Evolutionary conservation across 306 rosid genomes (phyloP).

Genomic region (Acacia confusa): DNA sequence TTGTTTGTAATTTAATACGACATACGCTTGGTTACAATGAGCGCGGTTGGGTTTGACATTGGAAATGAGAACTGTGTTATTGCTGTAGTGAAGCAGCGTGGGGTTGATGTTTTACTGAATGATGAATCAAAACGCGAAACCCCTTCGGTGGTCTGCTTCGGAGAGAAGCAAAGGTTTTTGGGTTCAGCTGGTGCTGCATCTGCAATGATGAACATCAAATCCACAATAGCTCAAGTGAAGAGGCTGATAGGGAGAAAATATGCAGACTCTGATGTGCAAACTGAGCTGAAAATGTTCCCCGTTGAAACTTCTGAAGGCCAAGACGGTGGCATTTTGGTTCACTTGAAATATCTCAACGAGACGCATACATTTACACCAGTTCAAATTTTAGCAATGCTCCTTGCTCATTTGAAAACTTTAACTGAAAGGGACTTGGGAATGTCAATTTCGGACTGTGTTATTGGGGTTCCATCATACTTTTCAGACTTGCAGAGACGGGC

Average conservation of each 20-base stretch:
- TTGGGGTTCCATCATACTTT: constrained; percentile 87
- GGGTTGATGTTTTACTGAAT: constrained; percentile 85
- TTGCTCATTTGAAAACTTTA: constrained; percentile 77
- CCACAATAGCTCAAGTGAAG: constrained; percentile 89
- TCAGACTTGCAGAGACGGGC: constrained; percentile 82
- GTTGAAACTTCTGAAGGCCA: constrained; percentile 67
- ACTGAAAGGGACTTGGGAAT: constrained; percentile 65
- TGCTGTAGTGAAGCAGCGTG: constrained; percentile 87
- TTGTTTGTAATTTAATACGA: constrained; percentile 20
- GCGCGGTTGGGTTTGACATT: constrained; percentile 92
- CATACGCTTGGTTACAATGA: constrained; percentile 48
- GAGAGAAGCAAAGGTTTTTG: constrained; percentile 94
- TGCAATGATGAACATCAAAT: constrained; percentile 79
- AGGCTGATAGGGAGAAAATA: constrained; percentile 77
- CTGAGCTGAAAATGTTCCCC: constrained; percentile 66
- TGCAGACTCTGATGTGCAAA: constrained; percentile 53
- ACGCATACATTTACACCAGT: constrained; percentile 69
- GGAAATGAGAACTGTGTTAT: constrained; percentile 96
- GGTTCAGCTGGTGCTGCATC: constrained; percentile 95
- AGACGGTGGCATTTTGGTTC: constrained; percentile 83
- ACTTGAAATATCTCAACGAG: constrained; percentile 58
- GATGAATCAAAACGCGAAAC: constrained; percentile 94
- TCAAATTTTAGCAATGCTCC: constrained; percentile 88
- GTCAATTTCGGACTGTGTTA: constrained; percentile 77
- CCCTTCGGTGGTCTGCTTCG: constrained; percentile 80